Conservation (phyloP, 345 rosid species). For the Murraya paniculata region DNA sequence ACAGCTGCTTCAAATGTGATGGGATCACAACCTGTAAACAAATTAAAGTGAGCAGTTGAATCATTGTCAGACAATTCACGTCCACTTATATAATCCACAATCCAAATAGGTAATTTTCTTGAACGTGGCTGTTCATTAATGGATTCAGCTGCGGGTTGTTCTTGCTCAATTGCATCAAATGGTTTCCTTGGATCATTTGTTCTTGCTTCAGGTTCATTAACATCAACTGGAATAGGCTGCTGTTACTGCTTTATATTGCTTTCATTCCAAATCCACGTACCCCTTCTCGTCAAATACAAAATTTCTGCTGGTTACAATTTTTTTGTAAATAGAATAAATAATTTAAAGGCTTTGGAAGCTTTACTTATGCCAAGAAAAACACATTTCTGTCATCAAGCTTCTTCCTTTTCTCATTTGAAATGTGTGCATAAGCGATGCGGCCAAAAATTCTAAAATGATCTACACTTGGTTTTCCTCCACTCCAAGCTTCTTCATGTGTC, state of each 20-base stretch:
- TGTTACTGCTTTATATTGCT: background rate
- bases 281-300: background rate
- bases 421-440: background rate
- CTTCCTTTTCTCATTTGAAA: background rate
- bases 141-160: too few relatives aligned
- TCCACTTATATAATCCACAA: too few relatives aligned
- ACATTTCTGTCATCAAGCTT: background rate
- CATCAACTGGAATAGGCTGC: background rate
- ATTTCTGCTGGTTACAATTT: background rate
- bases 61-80: too few relatives aligned
- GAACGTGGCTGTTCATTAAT: too few relatives aligned
- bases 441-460: too few relatives aligned
- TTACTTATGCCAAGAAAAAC: background rate
- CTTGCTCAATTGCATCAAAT: background rate
- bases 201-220: background rate
- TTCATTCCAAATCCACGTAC: background rate
- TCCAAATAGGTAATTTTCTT: too few relatives aligned
- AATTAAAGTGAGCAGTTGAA: too few relatives aligned
- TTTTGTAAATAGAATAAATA: background rate
- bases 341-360: background rate
- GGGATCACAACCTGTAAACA: too few relatives aligned
- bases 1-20: too few relatives aligned
- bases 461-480: fast-evolving
- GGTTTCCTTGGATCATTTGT: background rate
- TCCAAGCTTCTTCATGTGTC: background rate